Conservation (phyloP, 2,329 filamentous ascomycete genomes). For the Monilinia aucupariae region DNA sequence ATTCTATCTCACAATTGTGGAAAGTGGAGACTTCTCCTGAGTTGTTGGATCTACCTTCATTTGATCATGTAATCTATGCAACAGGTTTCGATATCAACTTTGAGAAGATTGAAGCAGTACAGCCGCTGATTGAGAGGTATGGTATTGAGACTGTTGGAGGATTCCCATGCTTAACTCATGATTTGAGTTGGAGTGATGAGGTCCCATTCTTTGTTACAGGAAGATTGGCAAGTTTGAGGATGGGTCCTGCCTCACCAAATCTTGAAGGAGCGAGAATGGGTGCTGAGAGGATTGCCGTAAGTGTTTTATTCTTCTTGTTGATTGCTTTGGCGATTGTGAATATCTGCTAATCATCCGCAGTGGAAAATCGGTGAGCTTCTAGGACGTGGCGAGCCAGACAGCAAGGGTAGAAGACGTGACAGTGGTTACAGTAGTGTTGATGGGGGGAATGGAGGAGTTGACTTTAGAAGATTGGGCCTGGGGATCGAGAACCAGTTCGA, state of each 20-base stretch:
- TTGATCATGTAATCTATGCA: constrained; percentile 45
- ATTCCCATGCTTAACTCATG: constrained; percentile 67
- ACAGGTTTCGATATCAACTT: constrained; percentile 66
- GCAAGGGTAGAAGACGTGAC: constrained; percentile 7
- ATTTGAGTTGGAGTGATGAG: constrained; percentile 69
- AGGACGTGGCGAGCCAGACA: constrained; percentile 6
- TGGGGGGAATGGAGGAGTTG: constrained; percentile 18
- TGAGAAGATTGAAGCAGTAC: constrained; percentile 53
- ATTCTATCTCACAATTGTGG: constrained; percentile 45
- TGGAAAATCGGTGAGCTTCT: constrained; percentile 26
- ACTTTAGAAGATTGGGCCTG: constrained; percentile 26
- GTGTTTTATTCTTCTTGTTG: background rate
- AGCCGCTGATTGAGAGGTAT: constrained; percentile 51
- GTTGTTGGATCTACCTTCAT: constrained; percentile 41
- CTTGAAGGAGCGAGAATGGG: constrained; percentile 67
- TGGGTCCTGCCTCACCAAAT: constrained; percentile 70
- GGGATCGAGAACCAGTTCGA: constrained; percentile 29
- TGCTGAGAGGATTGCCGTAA: constrained; percentile 53
- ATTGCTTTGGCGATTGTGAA: background rate
- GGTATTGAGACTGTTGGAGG: constrained; percentile 60
- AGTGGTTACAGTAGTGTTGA: constrained; percentile 20
- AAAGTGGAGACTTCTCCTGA: constrained; percentile 45
- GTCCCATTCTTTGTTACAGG: constrained; percentile 70
- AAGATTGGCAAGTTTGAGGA: constrained; percentile 57
- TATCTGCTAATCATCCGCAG: constrained; percentile 5